These are phyloP conservation scores for Fusarium pininemorale DNA, from an alignment of 2,329 filamentous ascomycete species.

Conservation along the genomic window DNA sequence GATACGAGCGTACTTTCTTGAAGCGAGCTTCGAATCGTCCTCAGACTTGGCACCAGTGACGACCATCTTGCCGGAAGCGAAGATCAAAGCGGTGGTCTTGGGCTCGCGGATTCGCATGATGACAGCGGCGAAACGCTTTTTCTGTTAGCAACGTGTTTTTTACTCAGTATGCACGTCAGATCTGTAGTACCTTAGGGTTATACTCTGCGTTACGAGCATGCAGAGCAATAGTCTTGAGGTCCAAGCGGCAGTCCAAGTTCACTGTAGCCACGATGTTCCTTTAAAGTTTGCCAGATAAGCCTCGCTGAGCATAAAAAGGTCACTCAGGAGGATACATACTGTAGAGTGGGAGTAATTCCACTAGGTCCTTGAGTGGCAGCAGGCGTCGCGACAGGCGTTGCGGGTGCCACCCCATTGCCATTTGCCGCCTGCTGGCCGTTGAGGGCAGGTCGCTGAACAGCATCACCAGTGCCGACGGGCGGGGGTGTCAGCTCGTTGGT, in stretches of 20 bases:
- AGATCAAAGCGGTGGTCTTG: conserved; percentile 98
- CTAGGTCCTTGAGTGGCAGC: conserved; percentile 83
- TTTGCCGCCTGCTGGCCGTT: conserved; percentile 67
- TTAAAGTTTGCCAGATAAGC: conserved; percentile 63
- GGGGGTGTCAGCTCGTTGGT: conserved; percentile 81
- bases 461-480: conserved; percentile 75
- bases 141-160: conserved; percentile 45
- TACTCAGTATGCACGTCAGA: conserved; percentile 22
- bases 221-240: conserved; percentile 98
- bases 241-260: conserved; percentile 95
- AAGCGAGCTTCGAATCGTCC: conserved; percentile 96
- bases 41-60: conserved; percentile 98
- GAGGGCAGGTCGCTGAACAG: conserved; percentile 45
- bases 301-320: conserved; percentile 51
- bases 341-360: conserved; percentile 90
- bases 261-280: conserved; percentile 99
- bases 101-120: conserved; percentile 99
- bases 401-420: conserved; percentile 84
- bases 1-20: conserved; percentile 97
- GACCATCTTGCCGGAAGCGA: conserved; percentile 99
- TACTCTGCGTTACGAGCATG: conserved; percentile 99
- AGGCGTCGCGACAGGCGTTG: conserved; percentile 91
- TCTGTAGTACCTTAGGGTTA: conserved; percentile 86
- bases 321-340: conserved; percentile 78
- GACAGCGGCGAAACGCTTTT: conserved; percentile 94